A percentile compares a stretch with the other conserved stretches of the same genome.
Conservation (phyloP, 345 rosid species). For the Salix exigua region DNA sequence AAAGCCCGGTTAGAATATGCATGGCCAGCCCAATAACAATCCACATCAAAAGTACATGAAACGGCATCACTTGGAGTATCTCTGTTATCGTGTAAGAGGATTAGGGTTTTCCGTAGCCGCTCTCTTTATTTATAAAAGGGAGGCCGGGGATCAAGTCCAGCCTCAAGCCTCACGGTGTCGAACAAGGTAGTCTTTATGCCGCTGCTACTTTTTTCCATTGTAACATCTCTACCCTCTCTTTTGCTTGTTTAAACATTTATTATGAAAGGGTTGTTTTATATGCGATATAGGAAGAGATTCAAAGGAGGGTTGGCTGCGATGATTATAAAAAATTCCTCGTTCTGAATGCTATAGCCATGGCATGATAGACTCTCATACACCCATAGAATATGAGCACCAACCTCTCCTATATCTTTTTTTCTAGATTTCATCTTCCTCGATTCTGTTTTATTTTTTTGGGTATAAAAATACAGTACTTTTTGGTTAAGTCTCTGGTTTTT, state of each 20-base stretch:
- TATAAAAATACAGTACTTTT: background rate
- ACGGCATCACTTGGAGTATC: background rate
- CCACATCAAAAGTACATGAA: no score
- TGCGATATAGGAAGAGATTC: background rate
- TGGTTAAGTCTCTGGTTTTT: no score
- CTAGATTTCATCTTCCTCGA: background rate
- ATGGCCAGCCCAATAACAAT: background rate
- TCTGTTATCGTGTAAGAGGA: background rate
- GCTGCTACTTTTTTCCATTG: background rate
- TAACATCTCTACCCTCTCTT: background rate
- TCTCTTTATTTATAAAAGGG: background rate
- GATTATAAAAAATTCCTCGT: constrained; percentile 35
- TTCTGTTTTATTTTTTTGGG: background rate
- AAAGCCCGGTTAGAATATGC: background rate
- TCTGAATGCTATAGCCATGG: constrained; percentile 36
- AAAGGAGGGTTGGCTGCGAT: constrained; percentile 10
- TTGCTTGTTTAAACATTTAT: background rate
- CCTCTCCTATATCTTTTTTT: background rate
- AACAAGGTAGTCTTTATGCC: background rate
- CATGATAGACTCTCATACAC: constrained; percentile 41
- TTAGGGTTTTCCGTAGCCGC: background rate
- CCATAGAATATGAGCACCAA: constrained; percentile 50
- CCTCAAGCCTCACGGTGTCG: background rate
- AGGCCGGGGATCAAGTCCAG: background rate
- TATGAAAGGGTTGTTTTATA: background rate